Percentiles rank a stretch among this genome's conserved stretches.
These are phyloP conservation scores for Leccinum boreale DNA, from an alignment of 768 basidiomycete genomes.

Conservation along the genomic window DNA sequence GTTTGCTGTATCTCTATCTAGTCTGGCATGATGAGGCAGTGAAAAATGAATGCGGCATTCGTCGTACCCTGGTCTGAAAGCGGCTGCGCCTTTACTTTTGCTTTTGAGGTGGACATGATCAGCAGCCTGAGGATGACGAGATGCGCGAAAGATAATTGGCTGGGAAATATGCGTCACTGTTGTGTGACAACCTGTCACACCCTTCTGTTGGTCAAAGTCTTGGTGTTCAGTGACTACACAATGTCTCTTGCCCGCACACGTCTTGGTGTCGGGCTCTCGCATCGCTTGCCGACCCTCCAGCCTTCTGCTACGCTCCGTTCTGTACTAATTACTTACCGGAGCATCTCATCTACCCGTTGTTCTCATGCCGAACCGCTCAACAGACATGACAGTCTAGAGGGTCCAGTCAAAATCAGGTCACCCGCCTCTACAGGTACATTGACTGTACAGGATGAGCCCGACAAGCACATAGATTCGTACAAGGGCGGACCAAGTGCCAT, in stretches of 20 bases:
- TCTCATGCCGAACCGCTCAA: slow-evolving; percentile 20
- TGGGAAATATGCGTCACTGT: slow-evolving; percentile 19
- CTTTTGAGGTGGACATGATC: slow-evolving; percentile 51
- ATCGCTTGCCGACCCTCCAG: slow-evolving; percentile 34
- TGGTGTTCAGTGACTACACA: slow-evolving; percentile 23
- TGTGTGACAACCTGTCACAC: slow-evolving; percentile 29
- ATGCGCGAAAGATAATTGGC: slow-evolving; percentile 27
- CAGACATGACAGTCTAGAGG: slow-evolving; percentile 17
- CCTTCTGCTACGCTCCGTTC: slow-evolving; percentile 32
- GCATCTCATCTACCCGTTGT: slow-evolving; percentile 23
- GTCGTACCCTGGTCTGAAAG: slow-evolving; percentile 72
- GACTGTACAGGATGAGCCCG: slow-evolving; percentile 41
- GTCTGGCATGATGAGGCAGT: slow-evolving; percentile 38
- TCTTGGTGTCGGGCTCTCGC: slow-evolving; percentile 50
- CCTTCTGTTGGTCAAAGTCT: slow-evolving; percentile 7
- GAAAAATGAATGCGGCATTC: not conserved
- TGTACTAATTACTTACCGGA: slow-evolving; percentile 45
- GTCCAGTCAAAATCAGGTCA: slow-evolving; percentile 29
- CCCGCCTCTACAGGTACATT: slow-evolving; percentile 32
- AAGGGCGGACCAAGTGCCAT: slow-evolving; percentile 82
- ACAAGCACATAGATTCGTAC: slow-evolving; percentile 64
- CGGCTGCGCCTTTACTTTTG: slow-evolving; percentile 54
- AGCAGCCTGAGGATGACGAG: not conserved
- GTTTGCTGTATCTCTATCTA: slow-evolving; percentile 82
- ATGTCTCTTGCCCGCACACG: slow-evolving; percentile 60